Conservation (phyloP, 1,139 yeast genomes). For the Yamadazyma blattariae region DNA sequence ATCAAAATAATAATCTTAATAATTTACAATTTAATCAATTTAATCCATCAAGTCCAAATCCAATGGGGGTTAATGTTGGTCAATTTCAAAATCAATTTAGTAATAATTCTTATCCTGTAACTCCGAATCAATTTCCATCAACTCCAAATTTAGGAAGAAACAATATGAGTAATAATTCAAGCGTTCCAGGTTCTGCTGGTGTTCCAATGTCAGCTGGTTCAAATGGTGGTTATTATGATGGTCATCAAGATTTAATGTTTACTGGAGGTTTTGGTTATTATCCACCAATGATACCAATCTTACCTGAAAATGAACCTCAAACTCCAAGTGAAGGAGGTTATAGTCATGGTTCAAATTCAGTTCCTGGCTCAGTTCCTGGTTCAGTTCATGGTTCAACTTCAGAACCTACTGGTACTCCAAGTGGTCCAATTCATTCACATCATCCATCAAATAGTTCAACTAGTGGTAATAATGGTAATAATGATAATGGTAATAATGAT, state of each 20-base stretch:
- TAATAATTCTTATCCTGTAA: neutral
- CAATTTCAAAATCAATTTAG: conserved; percentile 1
- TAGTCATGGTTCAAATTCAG: conserved; percentile 2
- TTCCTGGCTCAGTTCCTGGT: conserved; percentile 2
- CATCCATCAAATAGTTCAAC: neutral
- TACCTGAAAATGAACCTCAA: conserved; percentile 2
- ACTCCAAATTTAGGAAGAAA: conserved; percentile 3
- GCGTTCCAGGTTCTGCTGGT: too few relatives aligned
- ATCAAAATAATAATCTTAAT: conserved; percentile 6
- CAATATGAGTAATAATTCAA: too few relatives aligned
- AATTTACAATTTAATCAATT: conserved; percentile 5
- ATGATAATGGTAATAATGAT: neutral
- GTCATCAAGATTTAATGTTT: conserved; percentile 1
- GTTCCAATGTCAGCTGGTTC: too few relatives aligned
- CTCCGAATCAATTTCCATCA: conserved; percentile 1
- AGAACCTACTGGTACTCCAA: neutral
- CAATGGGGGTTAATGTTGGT: neutral
- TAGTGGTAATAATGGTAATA: neutral
- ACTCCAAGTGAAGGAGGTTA: conserved; percentile 8
- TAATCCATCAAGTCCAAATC: neutral
- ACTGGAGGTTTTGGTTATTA: conserved; percentile 3
- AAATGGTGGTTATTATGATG: conserved; percentile 2
- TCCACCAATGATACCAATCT: conserved; percentile 3
- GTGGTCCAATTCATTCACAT: neutral
- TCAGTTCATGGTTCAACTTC: neutral